A percentile compares a stretch with the other conserved stretches of the same genome.
These are phyloP conservation scores for Mycotypha africana DNA, from an alignment of 371 early-diverging fungal genomes.

Conservation along the genomic window DNA sequence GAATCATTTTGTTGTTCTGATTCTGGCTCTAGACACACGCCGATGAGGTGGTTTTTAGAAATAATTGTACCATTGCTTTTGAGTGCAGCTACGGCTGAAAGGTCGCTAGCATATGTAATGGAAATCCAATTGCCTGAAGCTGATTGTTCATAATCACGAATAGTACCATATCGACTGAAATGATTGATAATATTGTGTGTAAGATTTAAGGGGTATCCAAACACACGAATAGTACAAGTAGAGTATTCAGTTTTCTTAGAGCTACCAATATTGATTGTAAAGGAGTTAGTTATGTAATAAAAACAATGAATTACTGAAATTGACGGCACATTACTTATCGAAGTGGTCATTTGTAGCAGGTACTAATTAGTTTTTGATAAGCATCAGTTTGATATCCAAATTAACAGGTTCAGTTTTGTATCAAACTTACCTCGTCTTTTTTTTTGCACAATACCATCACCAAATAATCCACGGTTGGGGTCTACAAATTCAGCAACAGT, in stretches of 20 bases:
- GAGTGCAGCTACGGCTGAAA: conserved; percentile 25
- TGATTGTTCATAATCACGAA: conserved; percentile 21
- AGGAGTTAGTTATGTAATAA: no score
- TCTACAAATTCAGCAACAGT: no score
- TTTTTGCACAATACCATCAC: conserved; percentile 7
- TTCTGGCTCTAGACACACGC: conserved; percentile 3
- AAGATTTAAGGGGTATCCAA: conserved; percentile 32
- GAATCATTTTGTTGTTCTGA: no score
- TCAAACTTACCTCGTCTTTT: conserved; percentile 2
- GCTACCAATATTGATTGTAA: no score
- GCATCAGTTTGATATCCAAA: no score
- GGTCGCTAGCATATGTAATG: conserved; percentile 22
- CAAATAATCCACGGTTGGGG: conserved; percentile 13
- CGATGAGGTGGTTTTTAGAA: conserved; percentile 5
- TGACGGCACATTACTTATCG: no score
- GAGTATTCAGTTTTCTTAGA: no score
- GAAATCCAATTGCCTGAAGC: conserved; percentile 30
- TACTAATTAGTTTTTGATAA: no score
- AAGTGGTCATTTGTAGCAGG: no score
- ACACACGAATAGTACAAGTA: conserved; percentile 30
- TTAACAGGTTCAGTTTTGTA: no score
- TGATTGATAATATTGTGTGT: conserved; percentile 19
- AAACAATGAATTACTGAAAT: no score
- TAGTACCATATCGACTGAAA: conserved; percentile 27
- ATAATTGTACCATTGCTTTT: conserved; percentile 26